Conservation (phyloP, 2,329 filamentous ascomycete genomes). For the Colletotrichum orbiculare region DNA sequence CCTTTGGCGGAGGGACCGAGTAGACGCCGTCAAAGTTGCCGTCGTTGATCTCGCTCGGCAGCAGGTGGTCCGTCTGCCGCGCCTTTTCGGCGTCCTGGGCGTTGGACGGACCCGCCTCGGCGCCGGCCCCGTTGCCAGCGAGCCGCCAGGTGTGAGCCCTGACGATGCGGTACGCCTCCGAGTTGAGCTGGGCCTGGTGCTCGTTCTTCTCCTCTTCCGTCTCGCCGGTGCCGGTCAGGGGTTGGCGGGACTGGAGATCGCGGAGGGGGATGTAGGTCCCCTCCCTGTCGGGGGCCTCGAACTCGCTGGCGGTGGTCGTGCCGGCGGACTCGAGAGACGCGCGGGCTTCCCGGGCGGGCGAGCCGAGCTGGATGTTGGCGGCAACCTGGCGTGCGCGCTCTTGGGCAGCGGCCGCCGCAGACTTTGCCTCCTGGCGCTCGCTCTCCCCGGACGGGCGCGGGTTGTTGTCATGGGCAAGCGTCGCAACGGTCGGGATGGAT, state of each 20-base stretch:
- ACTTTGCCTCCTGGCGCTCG: conserved; percentile 38
- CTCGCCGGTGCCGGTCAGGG: conserved; percentile 21
- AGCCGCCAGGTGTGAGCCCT: conserved; percentile 52
- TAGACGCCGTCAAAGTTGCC: conserved; percentile 55
- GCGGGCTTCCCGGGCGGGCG: conserved; percentile 48
- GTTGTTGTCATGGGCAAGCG: conserved; percentile 16
- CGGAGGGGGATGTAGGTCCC: conserved; percentile 46
- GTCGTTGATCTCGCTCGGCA: conserved; percentile 48
- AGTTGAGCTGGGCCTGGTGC: conserved; percentile 42
- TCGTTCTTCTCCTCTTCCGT: conserved; percentile 37
- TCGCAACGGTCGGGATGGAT: conserved; percentile 45
- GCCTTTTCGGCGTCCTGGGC: conserved; percentile 18
- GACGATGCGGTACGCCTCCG: conserved; percentile 56
- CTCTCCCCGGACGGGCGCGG: conserved; percentile 36
- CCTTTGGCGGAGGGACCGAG: conserved; percentile 51
- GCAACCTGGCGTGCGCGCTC: conserved; percentile 56
- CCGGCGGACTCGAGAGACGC: conserved; percentile 52
- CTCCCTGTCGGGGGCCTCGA: conserved; percentile 40
- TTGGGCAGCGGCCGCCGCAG: conserved; percentile 55
- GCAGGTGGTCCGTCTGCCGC: conserved; percentile 19
- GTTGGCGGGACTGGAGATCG: conserved; percentile 41
- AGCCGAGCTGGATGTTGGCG: conserved; percentile 50
- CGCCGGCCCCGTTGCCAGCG: conserved; percentile 5
- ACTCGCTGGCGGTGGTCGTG: conserved; percentile 43
- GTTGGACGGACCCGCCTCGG: conserved; percentile 28